Percentiles rank a stretch among this genome's conserved stretches.
phyloP scores from a whole-genome alignment of 768 basidiomycete genomes.

The Daedaleopsis sinensis region DNA sequence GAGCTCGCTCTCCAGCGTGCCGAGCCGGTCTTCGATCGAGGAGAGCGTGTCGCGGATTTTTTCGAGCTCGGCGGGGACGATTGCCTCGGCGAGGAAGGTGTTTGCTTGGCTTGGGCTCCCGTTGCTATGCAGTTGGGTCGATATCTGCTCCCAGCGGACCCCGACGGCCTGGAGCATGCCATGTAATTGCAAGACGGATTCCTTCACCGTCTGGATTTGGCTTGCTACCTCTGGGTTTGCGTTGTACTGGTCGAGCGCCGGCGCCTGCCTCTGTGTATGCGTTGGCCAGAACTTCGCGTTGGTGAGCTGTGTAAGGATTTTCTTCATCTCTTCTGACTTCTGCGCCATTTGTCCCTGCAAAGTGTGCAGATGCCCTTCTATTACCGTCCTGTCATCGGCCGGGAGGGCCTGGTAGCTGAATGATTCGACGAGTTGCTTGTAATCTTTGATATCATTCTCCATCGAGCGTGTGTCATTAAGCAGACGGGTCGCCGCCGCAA shows the following conservation, averaged over 20 bases:
- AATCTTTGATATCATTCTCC: conserved; percentile 20
- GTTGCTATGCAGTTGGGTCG: conserved; percentile 5
- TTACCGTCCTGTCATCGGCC: conserved; percentile 13
- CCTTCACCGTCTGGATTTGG: conserved; percentile 11
- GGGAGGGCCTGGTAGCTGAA: conserved; percentile 15
- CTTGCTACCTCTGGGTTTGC: conserved; percentile 5
- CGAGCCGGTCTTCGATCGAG: conserved; percentile 15
- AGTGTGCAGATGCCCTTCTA: conserved; percentile 15
- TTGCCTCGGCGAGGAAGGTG: conserved; percentile 15
- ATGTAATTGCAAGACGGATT: conserved; percentile 13
- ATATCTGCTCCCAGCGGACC: conserved; percentile 10
- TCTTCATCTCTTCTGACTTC: conserved; percentile 16
- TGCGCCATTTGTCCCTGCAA: conserved; percentile 10
- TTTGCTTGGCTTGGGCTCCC: conserved; percentile 8
- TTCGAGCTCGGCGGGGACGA: conserved; percentile 16
- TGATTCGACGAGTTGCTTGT: conserved; percentile 18
- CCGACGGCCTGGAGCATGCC: conserved; percentile 8
- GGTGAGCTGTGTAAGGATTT: conserved; percentile 2
- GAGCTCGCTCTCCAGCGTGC: conserved; percentile 1
- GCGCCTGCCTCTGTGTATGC: conserved; percentile 2
- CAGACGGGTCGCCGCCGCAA: conserved; percentile 9
- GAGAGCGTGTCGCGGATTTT: conserved; percentile 15
- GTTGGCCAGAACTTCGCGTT: conserved; percentile 14
- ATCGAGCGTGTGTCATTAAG: conserved; percentile 16
- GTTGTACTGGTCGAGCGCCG: conserved; percentile 1